phyloP scores from a whole-genome alignment of 2,329 filamentous ascomycete species.

The Monosporascus ibericus region DNA sequence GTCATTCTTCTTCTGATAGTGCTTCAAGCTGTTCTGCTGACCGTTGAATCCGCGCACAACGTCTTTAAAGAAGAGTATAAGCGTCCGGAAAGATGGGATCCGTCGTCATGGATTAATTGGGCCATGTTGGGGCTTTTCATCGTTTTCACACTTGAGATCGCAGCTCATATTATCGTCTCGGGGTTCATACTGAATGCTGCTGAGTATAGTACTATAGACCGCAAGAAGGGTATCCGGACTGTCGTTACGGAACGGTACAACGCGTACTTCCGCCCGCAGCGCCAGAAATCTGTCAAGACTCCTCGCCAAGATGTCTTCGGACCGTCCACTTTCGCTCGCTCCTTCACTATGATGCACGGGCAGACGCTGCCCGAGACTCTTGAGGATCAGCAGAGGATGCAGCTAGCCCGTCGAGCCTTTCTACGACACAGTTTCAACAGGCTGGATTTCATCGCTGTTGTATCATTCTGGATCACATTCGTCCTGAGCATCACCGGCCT shows the following conservation, averaged over 20 bases:
- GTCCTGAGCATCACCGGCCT: slow-evolving; percentile 62
- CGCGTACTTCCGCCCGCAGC: slow-evolving; percentile 74
- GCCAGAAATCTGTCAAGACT: slow-evolving; percentile 60
- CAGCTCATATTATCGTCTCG: slow-evolving; percentile 82
- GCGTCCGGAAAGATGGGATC: slow-evolving; percentile 60
- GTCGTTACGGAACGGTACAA: slow-evolving; percentile 72
- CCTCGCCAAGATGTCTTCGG: slow-evolving; percentile 39
- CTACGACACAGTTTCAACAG: slow-evolving; percentile 93
- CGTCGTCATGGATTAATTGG: slow-evolving; percentile 62
- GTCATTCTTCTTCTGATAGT: slow-evolving; percentile 82
- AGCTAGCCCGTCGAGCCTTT: slow-evolving; percentile 86
- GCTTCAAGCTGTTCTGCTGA: slow-evolving; percentile 79
- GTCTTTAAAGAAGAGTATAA: slow-evolving; percentile 59
- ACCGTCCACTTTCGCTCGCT: slow-evolving; percentile 64
- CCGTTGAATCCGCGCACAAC: slow-evolving; percentile 70
- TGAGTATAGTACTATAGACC: slow-evolving; percentile 88
- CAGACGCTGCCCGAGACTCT: slow-evolving; percentile 54
- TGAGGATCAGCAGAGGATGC: slow-evolving; percentile 74
- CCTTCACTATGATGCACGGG: slow-evolving; percentile 70
- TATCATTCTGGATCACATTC: slow-evolving; percentile 94
- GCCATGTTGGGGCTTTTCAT: slow-evolving; percentile 76
- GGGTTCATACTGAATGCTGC: slow-evolving; percentile 85
- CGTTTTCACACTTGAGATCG: slow-evolving; percentile 82
- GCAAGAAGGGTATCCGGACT: slow-evolving; percentile 65
- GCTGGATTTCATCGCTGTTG: slow-evolving; percentile 86